Evolutionary conservation across 495 filamentous ascomycete species (phyloP).

Genomic region (Hapsidospora chrysogenum): DNA sequence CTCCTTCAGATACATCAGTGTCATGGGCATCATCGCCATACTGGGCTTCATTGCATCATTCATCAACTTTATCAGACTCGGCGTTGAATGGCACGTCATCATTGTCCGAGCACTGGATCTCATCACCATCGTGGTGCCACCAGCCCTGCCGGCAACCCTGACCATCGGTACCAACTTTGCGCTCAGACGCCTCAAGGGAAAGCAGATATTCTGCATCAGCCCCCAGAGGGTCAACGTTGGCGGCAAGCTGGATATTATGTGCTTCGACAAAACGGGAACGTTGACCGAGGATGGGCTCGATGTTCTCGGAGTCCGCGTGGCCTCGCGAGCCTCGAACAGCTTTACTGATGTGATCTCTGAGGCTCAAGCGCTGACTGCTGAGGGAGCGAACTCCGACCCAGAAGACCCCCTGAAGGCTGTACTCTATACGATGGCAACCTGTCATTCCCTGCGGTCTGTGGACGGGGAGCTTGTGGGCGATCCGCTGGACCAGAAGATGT

Average conservation of each 20-base stretch:
- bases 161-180: constrained; percentile 97
- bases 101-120: constrained; percentile 83
- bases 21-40: constrained; percentile 81
- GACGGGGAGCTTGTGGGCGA: constrained; percentile 85
- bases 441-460: constrained; percentile 75
- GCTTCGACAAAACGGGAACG: constrained; percentile 98
- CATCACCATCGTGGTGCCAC: constrained; percentile 95
- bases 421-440: constrained; percentile 92
- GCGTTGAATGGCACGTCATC: constrained; percentile 75
- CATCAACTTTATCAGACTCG: constrained; percentile 74
- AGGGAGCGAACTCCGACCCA: constrained; percentile 36
- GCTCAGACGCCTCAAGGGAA: constrained; percentile 64
- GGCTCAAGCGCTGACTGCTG: constrained; percentile 34
- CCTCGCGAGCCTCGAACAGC: constrained; percentile 39
- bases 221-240: constrained; percentile 92
- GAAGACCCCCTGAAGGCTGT: constrained; percentile 50
- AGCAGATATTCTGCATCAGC: constrained; percentile 92
- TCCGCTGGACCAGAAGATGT: constrained; percentile 96
- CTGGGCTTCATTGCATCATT: constrained; percentile 83
- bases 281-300: constrained; percentile 95
- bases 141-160: constrained; percentile 89
- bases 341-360: constrained; percentile 31
- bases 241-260: constrained; percentile 88
- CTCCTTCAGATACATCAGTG: constrained; percentile 93
- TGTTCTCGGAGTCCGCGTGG: constrained; percentile 73